Base-by-base conservation (phyloP, 345 rosid species). In the Erodium maritimum region DNA sequence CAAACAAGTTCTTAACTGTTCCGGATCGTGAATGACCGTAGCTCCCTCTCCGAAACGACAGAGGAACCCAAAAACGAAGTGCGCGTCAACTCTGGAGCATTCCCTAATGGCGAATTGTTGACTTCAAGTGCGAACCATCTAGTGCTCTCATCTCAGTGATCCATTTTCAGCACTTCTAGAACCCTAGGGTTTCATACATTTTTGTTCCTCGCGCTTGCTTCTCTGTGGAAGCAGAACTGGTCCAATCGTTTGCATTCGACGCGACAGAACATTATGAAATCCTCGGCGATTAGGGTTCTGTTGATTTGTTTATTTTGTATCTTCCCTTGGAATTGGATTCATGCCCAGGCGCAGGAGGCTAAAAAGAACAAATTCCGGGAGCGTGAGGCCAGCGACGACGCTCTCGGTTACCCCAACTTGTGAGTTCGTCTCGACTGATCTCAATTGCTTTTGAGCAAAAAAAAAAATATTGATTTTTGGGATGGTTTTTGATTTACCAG, bases 331-430 rank as follows among this genome's bases (percentile, higher is more conserved):
- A 57, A 25, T 59, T 68, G 61, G 50, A 57, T 78, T 61, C 21
- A n/a, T 50, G 58, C 59, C 24, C 23, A 46, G 59, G 95, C 75
- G 7, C 79, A 82, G 24, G 86, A 71, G 9, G 60, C 84, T 10
- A 57, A 63, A 42, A 69, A 57, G 50, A 84, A 77, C 67, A 94
- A 86, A 68, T 90, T 90, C 72, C 90, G 93, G 67, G 77, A 82
- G 64, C 85, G 96, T 55, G 60, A 70, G 58, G 90, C 99, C 62
- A 82, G 79, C 19, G 97, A 90, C 58, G 99, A 94, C 65, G 83
- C 80, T 24, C 73, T 69, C 22, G 95, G 81, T 51, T 86, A 77
- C 73, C 88, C 95, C 18, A 78, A 90, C 56, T 59, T 80, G 99
- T 94, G 65, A 75, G 82, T 66, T 67, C 54, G 18, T 59, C 55